Evolutionary conservation across 306 rosid genomes (phyloP).

Genomic region (Senna tora): DNA sequence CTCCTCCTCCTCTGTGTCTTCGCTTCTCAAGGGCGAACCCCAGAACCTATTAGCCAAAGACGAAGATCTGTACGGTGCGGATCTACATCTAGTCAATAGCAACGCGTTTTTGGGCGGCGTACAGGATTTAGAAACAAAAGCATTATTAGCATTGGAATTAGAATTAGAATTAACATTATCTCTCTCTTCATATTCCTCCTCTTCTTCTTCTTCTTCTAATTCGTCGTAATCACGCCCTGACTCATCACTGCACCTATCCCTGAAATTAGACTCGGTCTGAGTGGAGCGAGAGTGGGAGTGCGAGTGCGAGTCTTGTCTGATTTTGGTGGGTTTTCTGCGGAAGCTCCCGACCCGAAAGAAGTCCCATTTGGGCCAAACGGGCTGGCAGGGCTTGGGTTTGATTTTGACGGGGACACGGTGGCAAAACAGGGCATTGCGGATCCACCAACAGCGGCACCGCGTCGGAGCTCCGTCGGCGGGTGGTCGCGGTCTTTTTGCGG

Average conservation of each 20-base stretch:
- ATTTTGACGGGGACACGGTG: constrained; percentile 35
- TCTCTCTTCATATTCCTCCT: constrained; percentile 33
- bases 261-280: constrained; percentile 38
- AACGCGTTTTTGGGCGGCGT: constrained; percentile 77
- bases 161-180: neutral
- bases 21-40: constrained; percentile 53
- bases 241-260: neutral
- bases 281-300: constrained; percentile 14
- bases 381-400: constrained; percentile 41
- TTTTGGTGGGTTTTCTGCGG: constrained; percentile 42
- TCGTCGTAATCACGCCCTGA: constrained; percentile 41
- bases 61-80: constrained; percentile 74
- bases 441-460: constrained; percentile 48
- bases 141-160: constrained; percentile 12
- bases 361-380: constrained; percentile 51
- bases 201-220: constrained; percentile 32
- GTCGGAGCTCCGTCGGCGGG: constrained; percentile 11
- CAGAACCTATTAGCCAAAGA: constrained; percentile 61
- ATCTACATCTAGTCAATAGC: constrained; percentile 74
- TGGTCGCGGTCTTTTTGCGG: neutral
- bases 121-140: constrained; percentile 33
- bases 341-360: constrained; percentile 42
- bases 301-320: constrained; percentile 28
- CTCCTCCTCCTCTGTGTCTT: constrained; percentile 41
- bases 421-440: constrained; percentile 51